These are phyloP conservation scores for Bipolaris victoriae DNA, from an alignment of 2,329 filamentous ascomycete species.

Conservation along the genomic window DNA sequence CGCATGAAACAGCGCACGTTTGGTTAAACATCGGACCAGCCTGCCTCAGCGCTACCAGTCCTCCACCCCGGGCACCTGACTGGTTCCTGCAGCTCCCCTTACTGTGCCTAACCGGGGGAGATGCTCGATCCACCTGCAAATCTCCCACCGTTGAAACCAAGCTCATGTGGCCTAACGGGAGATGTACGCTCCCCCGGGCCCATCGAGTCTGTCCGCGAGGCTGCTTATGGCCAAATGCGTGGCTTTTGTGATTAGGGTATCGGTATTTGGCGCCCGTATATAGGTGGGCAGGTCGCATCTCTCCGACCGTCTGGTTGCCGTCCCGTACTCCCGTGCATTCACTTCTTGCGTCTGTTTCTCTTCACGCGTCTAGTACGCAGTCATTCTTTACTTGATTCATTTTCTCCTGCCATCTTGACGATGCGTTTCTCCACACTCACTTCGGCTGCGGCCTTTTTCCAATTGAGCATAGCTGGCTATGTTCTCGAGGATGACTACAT, in stretches of 20 bases:
- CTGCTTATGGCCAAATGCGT: slow-evolving; percentile 22
- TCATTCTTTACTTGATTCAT: slow-evolving; percentile 36
- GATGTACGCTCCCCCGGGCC: slow-evolving; percentile 17
- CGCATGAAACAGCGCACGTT: slow-evolving; percentile 37
- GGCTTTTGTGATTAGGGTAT: slow-evolving; percentile 6
- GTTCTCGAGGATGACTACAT: slow-evolving; percentile 50
- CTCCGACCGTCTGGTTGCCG: slow-evolving; percentile 16
- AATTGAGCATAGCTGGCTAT: slow-evolving; percentile 50
- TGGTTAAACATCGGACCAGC: slow-evolving; percentile 30
- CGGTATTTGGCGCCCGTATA: slow-evolving; percentile 30
- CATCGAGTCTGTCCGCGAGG: slow-evolving; percentile 15
- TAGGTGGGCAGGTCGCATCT: slow-evolving; percentile 25
- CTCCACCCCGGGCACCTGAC: slow-evolving; percentile 15
- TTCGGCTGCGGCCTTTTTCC: slow-evolving; percentile 43
- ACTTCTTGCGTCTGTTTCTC: slow-evolving; percentile 20
- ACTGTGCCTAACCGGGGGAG: slow-evolving; percentile 28
- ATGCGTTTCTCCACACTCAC: slow-evolving; percentile 47
- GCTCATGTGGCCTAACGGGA: slow-evolving; percentile 21
- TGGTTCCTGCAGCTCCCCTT: slow-evolving; percentile 27
- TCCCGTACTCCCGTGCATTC: slow-evolving; percentile 18
- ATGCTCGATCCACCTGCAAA: slow-evolving; percentile 16
- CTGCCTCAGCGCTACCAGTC: slow-evolving; percentile 23
- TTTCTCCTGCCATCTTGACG: slow-evolving; percentile 32
- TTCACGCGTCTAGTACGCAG: slow-evolving; percentile 44
- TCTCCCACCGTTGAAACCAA: slow-evolving; percentile 32